Base-by-base conservation (phyloP, 768 basidiomycete genomes). In the Crucibulum laeve region DNA sequence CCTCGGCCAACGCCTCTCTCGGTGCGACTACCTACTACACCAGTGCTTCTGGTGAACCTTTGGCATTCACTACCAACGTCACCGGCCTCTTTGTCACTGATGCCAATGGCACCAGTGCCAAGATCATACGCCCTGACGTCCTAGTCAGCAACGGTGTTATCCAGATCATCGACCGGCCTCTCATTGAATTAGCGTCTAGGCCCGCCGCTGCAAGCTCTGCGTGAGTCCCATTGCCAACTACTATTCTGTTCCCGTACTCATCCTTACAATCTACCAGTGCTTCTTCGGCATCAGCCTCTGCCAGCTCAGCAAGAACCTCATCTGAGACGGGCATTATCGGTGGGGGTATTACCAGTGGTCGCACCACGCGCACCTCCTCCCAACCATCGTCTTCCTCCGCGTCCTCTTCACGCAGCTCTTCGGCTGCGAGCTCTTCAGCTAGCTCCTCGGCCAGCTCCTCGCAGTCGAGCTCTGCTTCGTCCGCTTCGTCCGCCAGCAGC, bases 101-200 rank as follows among this genome's bases (percentile, higher is more conserved):
- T 14, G 58, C 62, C 5, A 63, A 53, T 28, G 52, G 50, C 15
- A 49, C 56, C 3, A 43, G 36, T 52, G 69, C 49, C 64, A 67
- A 61, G 49, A 76, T 89, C 52, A 53, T 82, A 32, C 67, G 70
- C 40, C 58, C 76, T 11, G 83, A 89, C 55, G 68, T 84, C 4
- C 63, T 88, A 50, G 58, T 77, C 19, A 55, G 69, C 14, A 88
- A 89, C 49, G 87, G 86, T 36, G 87, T 88, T 32, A 58, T 84
- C 6, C 84, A 89, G 56, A 57, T 82, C 32, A 71, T 84, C 46
- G 67, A 82, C 50, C 51, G 62, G 14, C 77, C 82, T 7, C 66
- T 86, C 24, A 32, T 77, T 13, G 71, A 79, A 56, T 63, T 67
- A 3, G 56, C 68, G 5, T 51, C 46, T 2, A 60, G 83, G 53